Evolutionary conservation across 2,329 filamentous ascomycete species (phyloP), one percentile per base, ranked within the genome.

Genomic region (Fusarium protoensiforme): DNA sequence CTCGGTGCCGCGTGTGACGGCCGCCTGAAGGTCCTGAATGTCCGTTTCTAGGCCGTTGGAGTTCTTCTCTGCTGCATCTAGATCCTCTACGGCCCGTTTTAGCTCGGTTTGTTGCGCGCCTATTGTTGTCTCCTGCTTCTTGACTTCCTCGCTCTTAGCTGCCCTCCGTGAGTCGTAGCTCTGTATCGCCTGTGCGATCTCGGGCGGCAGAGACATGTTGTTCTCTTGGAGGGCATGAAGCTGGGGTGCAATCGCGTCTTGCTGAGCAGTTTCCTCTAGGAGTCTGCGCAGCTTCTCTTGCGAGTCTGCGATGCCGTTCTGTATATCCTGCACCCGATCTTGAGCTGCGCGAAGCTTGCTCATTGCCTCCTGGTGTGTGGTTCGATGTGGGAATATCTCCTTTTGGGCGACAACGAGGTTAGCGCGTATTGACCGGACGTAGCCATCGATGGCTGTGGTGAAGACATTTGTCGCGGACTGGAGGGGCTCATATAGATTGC

Each of bases 331-430:
- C 1, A 77, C 65, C 7, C 61, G 54, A 16, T 71, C 71, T 41
- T 78, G 76, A 10, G 67, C 69, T 3, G 67, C 57, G 13, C 77
- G 71, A 13, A 78, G 64, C 24, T 74, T 77, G 41, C 63, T 64
- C 62, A 75, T 66, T 5, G 75, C 75, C 39, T 78, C 77, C 48
- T 77, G 76, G 3, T 78, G 77, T 10, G 68, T 70, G 7, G 76
- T 73, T 39, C 77, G 77, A n/a, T 77, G 76, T 3, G 76, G 77
- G n/a, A 76, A 77, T 36, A 78, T 73, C 31, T 78, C 76, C 54
- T 77, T 76, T 16, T 78, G 77, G 3, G 70, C 75, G 22, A 68
- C 60, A 8, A 65, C 62, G n/a, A 78, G 70, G 10, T 77, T 73
- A 10, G 75, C 64, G 33, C 69, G 77, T 59, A 78, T 68, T 13